phyloP scores from a whole-genome alignment of 106 monocot genomes.

The Xerophyta viscosa region DNA sequence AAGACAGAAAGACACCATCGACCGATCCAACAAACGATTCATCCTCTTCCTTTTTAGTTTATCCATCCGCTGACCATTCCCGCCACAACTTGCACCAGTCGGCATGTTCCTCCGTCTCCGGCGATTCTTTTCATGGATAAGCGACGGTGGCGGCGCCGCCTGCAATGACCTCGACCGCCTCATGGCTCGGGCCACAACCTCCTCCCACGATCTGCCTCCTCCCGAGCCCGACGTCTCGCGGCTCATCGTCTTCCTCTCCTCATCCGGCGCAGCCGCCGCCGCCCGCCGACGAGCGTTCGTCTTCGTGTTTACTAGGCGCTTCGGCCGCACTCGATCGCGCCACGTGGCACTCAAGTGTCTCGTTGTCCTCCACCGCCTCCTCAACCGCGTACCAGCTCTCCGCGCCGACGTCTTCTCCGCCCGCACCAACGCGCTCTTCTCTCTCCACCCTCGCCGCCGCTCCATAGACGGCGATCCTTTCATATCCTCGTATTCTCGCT shows the following conservation, averaged over 20 bases:
- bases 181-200: slow-evolving; percentile 12
- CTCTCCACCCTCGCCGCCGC: slow-evolving; percentile 7
- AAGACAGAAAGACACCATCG: no score
- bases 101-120: no score
- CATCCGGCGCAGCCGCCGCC: slow-evolving; percentile 13
- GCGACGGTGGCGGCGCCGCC: no score
- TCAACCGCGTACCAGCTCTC: slow-evolving; percentile 7
- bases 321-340: slow-evolving; percentile 12
- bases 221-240: slow-evolving; percentile 1
- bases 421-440: slow-evolving; percentile 8
- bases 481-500: slow-evolving; percentile 2
- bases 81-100: no score
- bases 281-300: slow-evolving; percentile 2
- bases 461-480: slow-evolving; percentile 3
- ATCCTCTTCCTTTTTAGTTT: no score
- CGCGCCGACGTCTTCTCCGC: slow-evolving; percentile 6
- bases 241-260: slow-evolving; percentile 4
- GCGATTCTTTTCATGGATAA: no score
- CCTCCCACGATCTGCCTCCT: neutral
- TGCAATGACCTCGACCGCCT: slow-evolving; percentile 8
- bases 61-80: no score
- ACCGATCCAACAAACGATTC: no score
- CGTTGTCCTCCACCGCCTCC: slow-evolving; percentile 24
- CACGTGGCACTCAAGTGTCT: slow-evolving; percentile 21
- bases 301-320: slow-evolving; percentile 10